phyloP scores from a whole-genome alignment of 352 stramenopile species.

The Peronospora farinosa region DNA sequence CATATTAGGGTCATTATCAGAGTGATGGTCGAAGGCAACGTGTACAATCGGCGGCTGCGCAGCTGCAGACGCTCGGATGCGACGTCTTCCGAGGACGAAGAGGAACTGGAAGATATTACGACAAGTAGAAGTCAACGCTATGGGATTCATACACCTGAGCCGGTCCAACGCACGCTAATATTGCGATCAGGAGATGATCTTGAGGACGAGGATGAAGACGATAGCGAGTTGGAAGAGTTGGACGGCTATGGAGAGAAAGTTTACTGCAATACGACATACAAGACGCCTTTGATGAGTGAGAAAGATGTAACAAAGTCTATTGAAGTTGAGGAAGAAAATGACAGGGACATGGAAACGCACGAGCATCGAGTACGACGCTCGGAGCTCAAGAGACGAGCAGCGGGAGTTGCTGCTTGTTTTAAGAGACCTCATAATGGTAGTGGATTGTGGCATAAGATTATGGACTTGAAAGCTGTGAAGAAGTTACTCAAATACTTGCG shows the following conservation, averaged over 20 bases:
- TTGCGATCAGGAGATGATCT: conserved; percentile 35
- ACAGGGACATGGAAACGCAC: conserved; percentile 18
- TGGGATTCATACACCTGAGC: conserved; percentile 39
- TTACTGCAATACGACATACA: conserved; percentile 26
- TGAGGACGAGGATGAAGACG: conserved; percentile 22
- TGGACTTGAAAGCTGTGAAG: conserved; percentile 20
- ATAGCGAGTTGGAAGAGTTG: conserved; percentile 36
- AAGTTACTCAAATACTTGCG: conserved; percentile 23
- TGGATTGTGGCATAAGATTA: conserved; percentile 15
- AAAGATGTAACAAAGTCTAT: conserved; percentile 13
- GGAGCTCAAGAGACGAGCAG: conserved; percentile 29
- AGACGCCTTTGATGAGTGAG: conserved; percentile 13
- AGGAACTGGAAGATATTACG: conserved; percentile 10
- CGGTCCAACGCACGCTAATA: conserved; percentile 56
- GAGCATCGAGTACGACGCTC: conserved; percentile 21
- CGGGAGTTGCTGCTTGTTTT: conserved; percentile 30
- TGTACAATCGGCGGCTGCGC: conserved; percentile 26
- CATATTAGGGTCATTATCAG: conserved; percentile 1
- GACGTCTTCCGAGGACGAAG: conserved; percentile 20
- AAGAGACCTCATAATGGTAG: conserved; percentile 2
- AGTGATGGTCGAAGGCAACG: conserved; percentile 19
- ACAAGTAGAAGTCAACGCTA: conserved; percentile 8
- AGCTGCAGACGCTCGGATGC: conserved; percentile 15
- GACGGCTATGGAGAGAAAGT: conserved; percentile 28
- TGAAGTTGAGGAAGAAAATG: background rate